Evolutionary conservation across 2,329 filamentous ascomycete species (phyloP), one percentile per base, ranked within the genome.

Genomic region (Monilinia fructicola): DNA sequence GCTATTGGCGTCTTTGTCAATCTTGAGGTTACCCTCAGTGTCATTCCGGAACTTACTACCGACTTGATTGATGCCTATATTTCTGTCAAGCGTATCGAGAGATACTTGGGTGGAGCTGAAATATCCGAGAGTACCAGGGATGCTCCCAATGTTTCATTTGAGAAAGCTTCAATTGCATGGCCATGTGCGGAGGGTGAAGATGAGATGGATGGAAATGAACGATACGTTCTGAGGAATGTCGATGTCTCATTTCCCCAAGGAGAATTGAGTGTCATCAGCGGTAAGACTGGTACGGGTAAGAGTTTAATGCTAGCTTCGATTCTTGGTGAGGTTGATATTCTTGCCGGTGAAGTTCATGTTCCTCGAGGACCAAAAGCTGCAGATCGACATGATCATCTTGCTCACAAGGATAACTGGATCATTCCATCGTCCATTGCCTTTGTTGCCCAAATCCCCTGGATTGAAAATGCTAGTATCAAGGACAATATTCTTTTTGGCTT

Each of bases 401-500:
- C 90, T 2, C 89, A 78, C 18, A 78, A 73, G 56, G 77, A 77
- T 4, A 81, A 91, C 70, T 93, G 90, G 90, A 87, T 90, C 54
- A 82, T 92, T 21, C 83, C 87, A 10, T 83, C 84, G 3, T 84
- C 89, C 1, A 83, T 93, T 58, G 91, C 91, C 0, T 94, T 88
- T 71, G 89, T 93, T 44, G 86, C 89, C 1, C 71, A 93, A 74
- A 92, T 90, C 10, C 91, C 91, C 0, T 95, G 91, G 91, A 91
- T 95, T 59, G 91, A 94, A 74, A 94, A 93, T 72, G 90, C 89
- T 0, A 90, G 87, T 7, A 87, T 96, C 69, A 87, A 84, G 66
- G 87, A 92, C 54, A 96, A 95, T 71, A 90, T 95, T 61, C 77
- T 92, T 0, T 95, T 94, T 69, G 90, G 90, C 0, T 79, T 93